phyloP scores from a whole-genome alignment of 352 stramenopile genomes.

The Globisporangium uncinulatum region DNA sequence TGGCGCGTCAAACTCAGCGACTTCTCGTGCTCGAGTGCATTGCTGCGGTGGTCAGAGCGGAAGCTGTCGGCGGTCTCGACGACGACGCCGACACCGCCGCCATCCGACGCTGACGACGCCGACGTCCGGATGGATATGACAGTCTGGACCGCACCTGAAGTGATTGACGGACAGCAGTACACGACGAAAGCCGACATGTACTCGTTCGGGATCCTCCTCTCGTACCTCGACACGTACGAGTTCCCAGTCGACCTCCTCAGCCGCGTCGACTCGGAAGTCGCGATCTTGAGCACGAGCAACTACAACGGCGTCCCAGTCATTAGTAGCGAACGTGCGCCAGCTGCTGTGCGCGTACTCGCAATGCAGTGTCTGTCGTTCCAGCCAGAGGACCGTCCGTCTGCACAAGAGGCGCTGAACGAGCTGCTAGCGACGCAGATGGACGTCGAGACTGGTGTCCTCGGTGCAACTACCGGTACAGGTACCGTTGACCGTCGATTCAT shows the following conservation, averaged over 20 bases:
- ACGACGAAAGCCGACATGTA: conserved; percentile 42
- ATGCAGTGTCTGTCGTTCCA: conserved; percentile 39
- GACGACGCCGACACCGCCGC: neutral
- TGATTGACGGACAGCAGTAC: conserved; percentile 38
- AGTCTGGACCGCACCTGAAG: conserved; percentile 36
- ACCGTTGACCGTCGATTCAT: too few relatives aligned
- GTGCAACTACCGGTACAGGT: too few relatives aligned
- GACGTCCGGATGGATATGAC: conserved; percentile 45
- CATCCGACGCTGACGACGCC: conserved; percentile 3
- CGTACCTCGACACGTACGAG: conserved; percentile 34
- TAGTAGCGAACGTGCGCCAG: conserved; percentile 19
- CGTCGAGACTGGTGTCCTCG: too few relatives aligned
- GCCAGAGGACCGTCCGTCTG: conserved; percentile 33
- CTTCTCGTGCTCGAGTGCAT: conserved; percentile 33
- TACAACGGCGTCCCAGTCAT: conserved; percentile 7
- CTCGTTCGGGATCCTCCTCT: conserved; percentile 34
- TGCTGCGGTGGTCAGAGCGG: conserved; percentile 29
- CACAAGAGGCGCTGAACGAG: conserved; percentile 25
- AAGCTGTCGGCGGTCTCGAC: neutral
- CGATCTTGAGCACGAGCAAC: conserved; percentile 26
- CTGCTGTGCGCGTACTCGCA: conserved; percentile 26
- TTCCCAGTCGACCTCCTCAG: conserved; percentile 25
- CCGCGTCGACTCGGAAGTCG: conserved; percentile 35
- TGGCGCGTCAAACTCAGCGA: conserved; percentile 42
- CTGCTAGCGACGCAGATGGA: conserved; percentile 24